A percentile compares a stretch with the other conserved stretches of the same genome.
Conservation (phyloP, 352 stramenopile genomes). For the Aphanomyces cochlioides region DNA sequence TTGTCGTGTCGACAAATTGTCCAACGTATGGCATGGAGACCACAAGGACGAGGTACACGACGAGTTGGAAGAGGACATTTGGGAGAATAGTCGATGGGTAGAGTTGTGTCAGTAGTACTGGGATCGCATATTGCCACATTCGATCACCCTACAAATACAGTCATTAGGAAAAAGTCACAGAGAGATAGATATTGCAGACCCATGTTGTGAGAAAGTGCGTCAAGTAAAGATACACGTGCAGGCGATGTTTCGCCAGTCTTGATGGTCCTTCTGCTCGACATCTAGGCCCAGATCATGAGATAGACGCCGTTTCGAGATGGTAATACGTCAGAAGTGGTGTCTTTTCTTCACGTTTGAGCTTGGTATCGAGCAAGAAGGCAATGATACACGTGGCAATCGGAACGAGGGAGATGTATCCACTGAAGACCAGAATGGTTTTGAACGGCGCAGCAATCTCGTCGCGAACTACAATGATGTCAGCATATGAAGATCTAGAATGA, state of each 20-base stretch:
- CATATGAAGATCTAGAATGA: not conserved
- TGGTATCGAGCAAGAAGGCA: constrained; percentile 42
- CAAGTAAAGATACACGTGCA: constrained; percentile 66
- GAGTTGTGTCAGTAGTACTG: constrained; percentile 76
- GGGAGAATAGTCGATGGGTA: constrained; percentile 69
- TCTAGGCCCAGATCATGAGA: no score
- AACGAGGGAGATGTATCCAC: constrained; percentile 47
- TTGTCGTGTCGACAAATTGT: constrained; percentile 52
- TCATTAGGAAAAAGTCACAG: not conserved
- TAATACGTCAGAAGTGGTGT: constrained; percentile 42
- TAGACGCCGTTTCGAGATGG: not conserved
- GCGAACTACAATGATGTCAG: no score
- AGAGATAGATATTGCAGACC: constrained; percentile 38
- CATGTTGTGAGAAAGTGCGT: constrained; percentile 69
- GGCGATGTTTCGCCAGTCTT: constrained; percentile 27
- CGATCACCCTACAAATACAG: constrained; percentile 44
- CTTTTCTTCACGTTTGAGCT: constrained; percentile 27
- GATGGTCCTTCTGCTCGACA: no score
- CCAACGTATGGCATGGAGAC: constrained; percentile 67
- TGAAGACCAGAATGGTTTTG: constrained; percentile 42
- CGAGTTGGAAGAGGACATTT: constrained; percentile 62
- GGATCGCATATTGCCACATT: constrained; percentile 78
- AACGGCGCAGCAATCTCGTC: not conserved
- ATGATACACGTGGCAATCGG: constrained; percentile 41
- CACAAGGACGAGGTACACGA: constrained; percentile 66